A percentile compares a stretch with the other conserved stretches of the same genome.
Evolutionary conservation across 2,329 filamentous ascomycete genomes (phyloP).

Genomic region (Purpureocillium lavendulum): DNA sequence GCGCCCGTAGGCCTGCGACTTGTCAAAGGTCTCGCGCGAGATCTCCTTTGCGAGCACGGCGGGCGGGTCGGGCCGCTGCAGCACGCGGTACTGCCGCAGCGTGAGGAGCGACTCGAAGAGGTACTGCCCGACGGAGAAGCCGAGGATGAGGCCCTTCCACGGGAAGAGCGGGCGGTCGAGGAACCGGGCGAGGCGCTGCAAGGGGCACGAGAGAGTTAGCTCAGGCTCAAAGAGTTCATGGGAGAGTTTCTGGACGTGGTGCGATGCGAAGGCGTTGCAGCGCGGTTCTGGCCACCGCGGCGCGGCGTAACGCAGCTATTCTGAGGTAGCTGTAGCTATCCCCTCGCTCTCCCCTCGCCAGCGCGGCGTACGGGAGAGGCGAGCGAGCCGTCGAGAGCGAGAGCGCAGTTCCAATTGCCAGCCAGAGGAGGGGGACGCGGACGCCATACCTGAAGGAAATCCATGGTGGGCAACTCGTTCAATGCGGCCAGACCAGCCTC

Average conservation of each 20-base stretch:
- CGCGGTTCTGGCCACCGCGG: no score
- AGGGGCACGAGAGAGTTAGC: background rate
- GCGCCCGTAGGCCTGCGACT: conserved; percentile 91
- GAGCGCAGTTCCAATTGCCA: background rate
- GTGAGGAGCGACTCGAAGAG: conserved; percentile 85
- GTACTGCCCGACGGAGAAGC: conserved; percentile 89
- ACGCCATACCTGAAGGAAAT: conserved; percentile 34
- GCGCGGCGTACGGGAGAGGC: background rate
- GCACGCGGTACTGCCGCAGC: conserved; percentile 79
- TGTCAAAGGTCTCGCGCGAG: conserved; percentile 83
- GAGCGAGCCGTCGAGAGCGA: conserved; percentile 14
- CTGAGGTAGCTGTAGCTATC: no score
- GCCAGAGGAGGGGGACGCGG: background rate
- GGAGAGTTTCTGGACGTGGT: no score
- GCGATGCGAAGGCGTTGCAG: no score
- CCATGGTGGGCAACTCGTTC: no score
- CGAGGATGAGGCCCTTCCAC: conserved; percentile 94
- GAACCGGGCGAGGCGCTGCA: conserved; percentile 66
- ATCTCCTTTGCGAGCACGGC: conserved; percentile 85
- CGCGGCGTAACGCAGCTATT: no score
- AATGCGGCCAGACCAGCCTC: no score
- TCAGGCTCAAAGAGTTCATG: background rate
- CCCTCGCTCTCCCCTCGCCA: no score
- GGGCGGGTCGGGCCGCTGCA: conserved; percentile 72
- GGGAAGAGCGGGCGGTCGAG: conserved; percentile 91